Percentiles rank a stretch among this genome's conserved stretches.
Conservation (phyloP, 352 stramenopile genomes). For the Elongisporangium undulatum region DNA sequence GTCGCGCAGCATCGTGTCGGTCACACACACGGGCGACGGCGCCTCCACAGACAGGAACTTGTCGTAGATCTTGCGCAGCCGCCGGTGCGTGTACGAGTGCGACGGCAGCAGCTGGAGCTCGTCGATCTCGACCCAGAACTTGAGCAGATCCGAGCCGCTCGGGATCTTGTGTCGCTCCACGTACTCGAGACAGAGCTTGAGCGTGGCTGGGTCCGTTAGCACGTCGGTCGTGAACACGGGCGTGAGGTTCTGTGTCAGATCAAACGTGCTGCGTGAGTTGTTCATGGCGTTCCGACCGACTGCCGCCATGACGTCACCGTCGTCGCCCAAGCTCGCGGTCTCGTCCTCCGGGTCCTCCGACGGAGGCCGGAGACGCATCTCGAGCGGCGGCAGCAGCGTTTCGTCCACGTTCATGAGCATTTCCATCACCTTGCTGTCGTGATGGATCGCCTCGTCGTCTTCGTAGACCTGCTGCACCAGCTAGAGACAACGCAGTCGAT, state of each 20-base stretch:
- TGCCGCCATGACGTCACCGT: not conserved
- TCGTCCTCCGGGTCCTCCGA: not conserved
- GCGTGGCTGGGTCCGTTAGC: constrained; percentile 57
- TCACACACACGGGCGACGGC: constrained; percentile 70
- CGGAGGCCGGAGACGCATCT: not conserved
- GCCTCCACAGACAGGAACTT: constrained; percentile 78
- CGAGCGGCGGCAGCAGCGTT: not conserved
- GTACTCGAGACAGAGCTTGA: constrained; percentile 72
- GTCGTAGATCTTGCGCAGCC: constrained; percentile 83
- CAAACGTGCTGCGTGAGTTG: constrained; percentile 28
- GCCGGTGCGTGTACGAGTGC: constrained; percentile 75
- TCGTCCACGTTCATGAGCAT: constrained; percentile 1
- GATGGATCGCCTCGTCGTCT: not conserved
- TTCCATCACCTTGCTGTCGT: not conserved
- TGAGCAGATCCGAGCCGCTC: constrained; percentile 55
- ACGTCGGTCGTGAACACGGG: constrained; percentile 81
- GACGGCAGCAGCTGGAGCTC: constrained; percentile 66
- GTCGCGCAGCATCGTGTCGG: constrained; percentile 52
- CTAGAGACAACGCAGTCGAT: no score
- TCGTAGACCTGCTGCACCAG: no score
- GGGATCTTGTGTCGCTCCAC: constrained; percentile 49
- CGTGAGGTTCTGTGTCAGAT: constrained; percentile 68
- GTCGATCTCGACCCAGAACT: constrained; percentile 83
- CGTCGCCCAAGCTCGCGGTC: constrained; percentile 3
- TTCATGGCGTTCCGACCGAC: not conserved